These are phyloP conservation scores for Boletus albobrunnescens DNA, from an alignment of 1,284 basidiomycete genomes.

Conservation along the genomic window DNA sequence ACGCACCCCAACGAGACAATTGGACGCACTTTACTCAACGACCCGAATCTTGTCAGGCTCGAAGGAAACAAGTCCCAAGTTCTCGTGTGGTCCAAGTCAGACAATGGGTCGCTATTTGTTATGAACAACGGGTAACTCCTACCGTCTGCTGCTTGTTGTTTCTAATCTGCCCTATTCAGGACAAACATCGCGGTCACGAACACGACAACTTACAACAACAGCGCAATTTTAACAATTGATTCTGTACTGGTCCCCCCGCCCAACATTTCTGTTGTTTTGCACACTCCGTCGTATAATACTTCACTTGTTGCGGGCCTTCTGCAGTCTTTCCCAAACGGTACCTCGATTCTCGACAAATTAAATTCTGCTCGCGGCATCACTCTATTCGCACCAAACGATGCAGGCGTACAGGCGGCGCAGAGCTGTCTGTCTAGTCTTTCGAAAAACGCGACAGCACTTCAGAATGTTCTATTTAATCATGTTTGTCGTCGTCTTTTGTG, in stretches of 20 bases:
- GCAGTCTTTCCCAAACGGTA: constrained; percentile 24
- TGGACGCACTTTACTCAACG: constrained; percentile 58
- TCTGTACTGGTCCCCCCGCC: constrained; percentile 54
- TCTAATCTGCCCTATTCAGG: constrained; percentile 19
- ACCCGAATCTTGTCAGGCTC: constrained; percentile 44
- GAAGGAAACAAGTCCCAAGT: constrained; percentile 60
- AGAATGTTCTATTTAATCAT: constrained; percentile 57
- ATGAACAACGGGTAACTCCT: constrained; percentile 51
- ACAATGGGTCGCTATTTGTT: constrained; percentile 45
- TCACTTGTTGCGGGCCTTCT: constrained; percentile 28
- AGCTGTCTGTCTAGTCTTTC: constrained; percentile 36
- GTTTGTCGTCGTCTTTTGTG: constrained; percentile 35
- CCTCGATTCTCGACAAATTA: constrained; percentile 41
- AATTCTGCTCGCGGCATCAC: constrained; percentile 55
- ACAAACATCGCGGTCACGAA: constrained; percentile 47
- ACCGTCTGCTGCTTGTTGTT: neutral
- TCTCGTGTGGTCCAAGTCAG: constrained; percentile 52
- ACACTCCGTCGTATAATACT: constrained; percentile 27
- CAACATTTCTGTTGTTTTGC: constrained; percentile 43
- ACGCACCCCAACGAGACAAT: constrained; percentile 56
- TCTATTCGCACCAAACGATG: constrained; percentile 63
- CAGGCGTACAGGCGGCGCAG: constrained; percentile 42
- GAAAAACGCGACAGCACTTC: constrained; percentile 45
- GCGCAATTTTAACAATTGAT: constrained; percentile 51
- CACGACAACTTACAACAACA: constrained; percentile 42